Evolutionary conservation across 306 rosid species (phyloP).

Genomic region (Inga leiocalycina): DNA sequence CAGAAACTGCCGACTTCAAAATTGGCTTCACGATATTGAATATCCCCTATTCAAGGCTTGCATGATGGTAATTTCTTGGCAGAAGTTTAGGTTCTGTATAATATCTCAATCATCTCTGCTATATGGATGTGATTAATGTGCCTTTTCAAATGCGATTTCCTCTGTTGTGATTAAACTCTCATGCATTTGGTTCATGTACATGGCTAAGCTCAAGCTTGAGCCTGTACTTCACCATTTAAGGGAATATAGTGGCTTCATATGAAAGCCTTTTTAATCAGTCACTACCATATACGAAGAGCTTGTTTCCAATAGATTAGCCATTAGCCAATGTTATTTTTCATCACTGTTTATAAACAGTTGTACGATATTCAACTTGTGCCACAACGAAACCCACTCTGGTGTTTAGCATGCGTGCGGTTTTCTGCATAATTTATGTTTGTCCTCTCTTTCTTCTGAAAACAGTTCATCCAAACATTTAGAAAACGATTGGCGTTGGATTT

Average conservation of each 20-base stretch:
- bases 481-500: not conserved
- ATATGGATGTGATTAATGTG: conserved; percentile 9
- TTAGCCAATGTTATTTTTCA: not conserved
- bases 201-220: not conserved
- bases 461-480: not conserved
- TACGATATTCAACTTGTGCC: not conserved
- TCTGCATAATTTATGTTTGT: conserved; percentile 7
- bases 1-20: not conserved
- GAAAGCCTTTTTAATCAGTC: not conserved
- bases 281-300: not conserved
- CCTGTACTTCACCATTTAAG: not conserved
- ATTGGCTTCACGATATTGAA: not conserved
- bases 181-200: not conserved
- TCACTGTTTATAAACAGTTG: not conserved
- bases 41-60: conserved; percentile 6
- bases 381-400: not conserved
- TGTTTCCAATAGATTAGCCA: not conserved
- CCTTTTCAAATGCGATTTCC: not conserved
- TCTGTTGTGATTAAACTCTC: not conserved
- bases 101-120: not conserved
- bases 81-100: not conserved
- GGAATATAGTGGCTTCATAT: not conserved
- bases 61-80: conserved; percentile 16
- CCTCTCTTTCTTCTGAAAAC: not conserved
- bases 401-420: not conserved